Percentiles rank a stretch among this genome's conserved stretches.
phyloP scores from a whole-genome alignment of 2,329 filamentous ascomycete genomes.

The Dothiorella sarmentorum region DNA sequence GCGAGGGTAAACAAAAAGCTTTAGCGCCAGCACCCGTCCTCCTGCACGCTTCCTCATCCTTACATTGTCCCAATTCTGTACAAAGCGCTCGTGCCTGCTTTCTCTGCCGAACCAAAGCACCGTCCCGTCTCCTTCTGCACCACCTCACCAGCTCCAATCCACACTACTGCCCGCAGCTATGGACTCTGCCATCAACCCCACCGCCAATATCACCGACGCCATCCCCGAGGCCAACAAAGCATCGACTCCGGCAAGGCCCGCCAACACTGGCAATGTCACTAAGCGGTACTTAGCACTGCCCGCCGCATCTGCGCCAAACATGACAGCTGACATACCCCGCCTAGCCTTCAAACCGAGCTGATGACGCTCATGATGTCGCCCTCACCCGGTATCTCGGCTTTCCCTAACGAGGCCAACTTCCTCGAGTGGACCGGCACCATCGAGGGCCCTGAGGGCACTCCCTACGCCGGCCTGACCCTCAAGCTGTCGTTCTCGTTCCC shows the following conservation, averaged over 20 bases:
- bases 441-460: slow-evolving; percentile 83
- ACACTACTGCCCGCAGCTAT: neutral
- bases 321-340: slow-evolving; percentile 17
- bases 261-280: slow-evolving; percentile 43
- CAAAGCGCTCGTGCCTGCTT: slow-evolving; percentile 1
- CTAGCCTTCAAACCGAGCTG: slow-evolving; percentile 89
- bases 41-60: neutral
- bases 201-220: slow-evolving; percentile 25
- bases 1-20: slow-evolving; percentile 4
- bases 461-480: slow-evolving; percentile 82
- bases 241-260: slow-evolving; percentile 26
- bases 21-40: slow-evolving; percentile 1
- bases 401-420: slow-evolving; percentile 88
- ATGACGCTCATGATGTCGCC: slow-evolving; percentile 98
- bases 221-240: slow-evolving; percentile 28
- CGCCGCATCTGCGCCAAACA: neutral
- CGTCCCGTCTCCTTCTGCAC: neutral
- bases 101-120: neutral
- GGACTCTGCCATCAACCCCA: slow-evolving; percentile 17
- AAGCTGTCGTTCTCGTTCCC: slow-evolving; percentile 93
- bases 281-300: slow-evolving; percentile 39
- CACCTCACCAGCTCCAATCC: neutral
- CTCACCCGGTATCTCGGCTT: slow-evolving; percentile 89
- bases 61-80: slow-evolving; percentile 2
- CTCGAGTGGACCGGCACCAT: slow-evolving; percentile 94